phyloP scores from a whole-genome alignment of 768 basidiomycete species.

The Suillus placidus region DNA sequence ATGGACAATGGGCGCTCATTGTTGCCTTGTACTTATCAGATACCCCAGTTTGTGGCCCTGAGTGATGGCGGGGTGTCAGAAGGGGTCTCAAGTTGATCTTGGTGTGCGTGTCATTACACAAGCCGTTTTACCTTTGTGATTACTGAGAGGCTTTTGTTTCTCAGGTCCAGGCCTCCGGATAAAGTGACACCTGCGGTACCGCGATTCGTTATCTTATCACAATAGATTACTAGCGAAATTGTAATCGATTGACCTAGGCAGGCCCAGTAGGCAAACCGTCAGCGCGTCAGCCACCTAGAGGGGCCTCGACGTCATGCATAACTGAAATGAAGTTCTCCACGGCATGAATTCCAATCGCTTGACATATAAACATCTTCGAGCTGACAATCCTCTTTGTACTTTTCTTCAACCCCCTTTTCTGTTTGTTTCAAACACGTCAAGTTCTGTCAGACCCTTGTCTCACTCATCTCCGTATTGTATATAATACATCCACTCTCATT shows the following conservation, averaged over 20 bases:
- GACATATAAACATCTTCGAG: too few relatives aligned
- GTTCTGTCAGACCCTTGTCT: constrained; percentile 6
- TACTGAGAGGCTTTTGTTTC: background rate
- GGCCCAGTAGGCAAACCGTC: background rate
- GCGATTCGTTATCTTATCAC: background rate
- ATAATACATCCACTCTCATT: background rate
- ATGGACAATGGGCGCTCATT: background rate
- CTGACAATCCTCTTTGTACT: background rate
- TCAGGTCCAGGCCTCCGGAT: background rate
- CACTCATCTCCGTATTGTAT: background rate
- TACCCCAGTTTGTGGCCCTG: constrained; percentile 23
- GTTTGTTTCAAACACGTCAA: constrained; percentile 4
- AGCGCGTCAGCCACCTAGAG: background rate
- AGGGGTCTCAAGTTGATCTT: background rate
- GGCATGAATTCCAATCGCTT: background rate
- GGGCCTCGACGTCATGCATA: background rate
- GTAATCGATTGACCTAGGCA: background rate
- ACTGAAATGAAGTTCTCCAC: background rate
- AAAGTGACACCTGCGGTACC: background rate
- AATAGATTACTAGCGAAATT: background rate
- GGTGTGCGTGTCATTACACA: background rate
- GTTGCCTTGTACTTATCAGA: constrained; percentile 14
- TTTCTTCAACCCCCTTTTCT: background rate
- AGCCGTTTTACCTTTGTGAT: background rate
- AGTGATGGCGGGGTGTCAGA: background rate